Base-by-base conservation (phyloP, 305 asterid species). In the Solanum hybrid region DNA sequence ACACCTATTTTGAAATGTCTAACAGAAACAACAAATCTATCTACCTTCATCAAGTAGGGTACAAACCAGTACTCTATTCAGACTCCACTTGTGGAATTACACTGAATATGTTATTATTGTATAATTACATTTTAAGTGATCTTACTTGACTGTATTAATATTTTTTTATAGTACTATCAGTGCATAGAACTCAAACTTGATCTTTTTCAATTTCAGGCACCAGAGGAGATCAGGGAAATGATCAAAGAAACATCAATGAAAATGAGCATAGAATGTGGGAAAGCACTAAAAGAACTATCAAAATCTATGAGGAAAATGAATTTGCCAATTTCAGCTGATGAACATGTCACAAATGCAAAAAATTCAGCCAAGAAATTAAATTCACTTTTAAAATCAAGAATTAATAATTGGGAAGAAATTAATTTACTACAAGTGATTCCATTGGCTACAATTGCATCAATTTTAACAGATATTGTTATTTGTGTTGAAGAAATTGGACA, bases 261-360 rank as follows among this genome's bases (percentile, higher is more conserved):
- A 79, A 91, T 94, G 95, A 94, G 96, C 90, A 86, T 85, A 42
- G 98, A 94, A 91, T 91, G 93, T 35, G 96, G 98, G 8, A 92
- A 91, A 84, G 95, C 94, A 66, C 88, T 96, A 37, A 94, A 95
- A 89, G 95, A 94, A 79, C 88, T 95, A 7, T 92, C 98, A 84
- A 56, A 90, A 87, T 84, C 92, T 5, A 64, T 96, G 22, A 87
- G 89, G 85, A 94, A 94, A 4, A 96, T 94, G 98, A 92, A 91
- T 22, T 88, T 3, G 73, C 94, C 95, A 22, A 86, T 93, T 5
- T 89, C 93, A 34, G 89, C 96, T 2, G 89, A 90, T 27, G 89
- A 91, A 24, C 95, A 91, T n/a, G 77, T 93, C 31, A 17, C 87
- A 2, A 93, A 85, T 90, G 91, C 95, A 5, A 92, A 92, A 92